These are phyloP conservation scores for Mentha longifolia DNA, from an alignment of 257 asterid genomes.

Conservation along the genomic window DNA sequence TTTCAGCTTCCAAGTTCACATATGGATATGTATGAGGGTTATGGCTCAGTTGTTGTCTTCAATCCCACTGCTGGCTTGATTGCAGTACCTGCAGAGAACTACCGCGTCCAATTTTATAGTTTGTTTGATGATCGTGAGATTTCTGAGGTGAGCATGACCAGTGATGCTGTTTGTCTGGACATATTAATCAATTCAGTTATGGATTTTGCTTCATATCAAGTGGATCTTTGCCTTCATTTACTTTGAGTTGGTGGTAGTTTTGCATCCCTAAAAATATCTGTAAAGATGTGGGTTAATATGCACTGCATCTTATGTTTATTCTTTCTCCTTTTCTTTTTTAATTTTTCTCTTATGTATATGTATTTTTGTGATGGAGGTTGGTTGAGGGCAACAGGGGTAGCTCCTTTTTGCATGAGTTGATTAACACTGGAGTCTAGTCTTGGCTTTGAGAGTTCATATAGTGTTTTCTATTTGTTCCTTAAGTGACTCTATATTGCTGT, in stretches of 20 bases:
- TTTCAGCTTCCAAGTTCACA: constrained; percentile 72
- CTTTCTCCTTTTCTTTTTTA: neutral
- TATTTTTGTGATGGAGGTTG: constrained; percentile 2
- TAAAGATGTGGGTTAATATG: neutral
- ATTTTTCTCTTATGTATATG: neutral
- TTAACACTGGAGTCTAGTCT: constrained; percentile 2
- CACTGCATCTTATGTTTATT: constrained; percentile 6
- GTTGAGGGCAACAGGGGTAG: neutral
- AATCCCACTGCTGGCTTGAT: constrained; percentile 61
- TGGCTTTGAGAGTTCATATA: constrained; percentile 1
- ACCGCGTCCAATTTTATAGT: constrained; percentile 79
- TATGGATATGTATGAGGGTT: constrained; percentile 50
- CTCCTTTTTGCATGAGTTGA: constrained; percentile 6
- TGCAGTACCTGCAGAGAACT: constrained; percentile 85
- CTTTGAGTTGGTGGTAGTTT: constrained; percentile 1
- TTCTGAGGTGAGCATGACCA: constrained; percentile 67
- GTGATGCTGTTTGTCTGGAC: constrained; percentile 19
- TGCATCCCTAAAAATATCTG: constrained; percentile 10
- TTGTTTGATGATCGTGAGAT: constrained; percentile 86
- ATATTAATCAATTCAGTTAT: constrained; percentile 23
- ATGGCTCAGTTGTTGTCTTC: constrained; percentile 55
- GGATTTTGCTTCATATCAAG: constrained; percentile 4
- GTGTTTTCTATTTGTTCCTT: constrained; percentile 3
- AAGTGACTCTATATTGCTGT: constrained; percentile 3
- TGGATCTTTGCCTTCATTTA: constrained; percentile 4